A percentile compares a stretch with the other conserved stretches of the same genome.
phyloP scores from a whole-genome alignment of 108 stramenopile genomes.

The Cyclotella kingstonii region DNA sequence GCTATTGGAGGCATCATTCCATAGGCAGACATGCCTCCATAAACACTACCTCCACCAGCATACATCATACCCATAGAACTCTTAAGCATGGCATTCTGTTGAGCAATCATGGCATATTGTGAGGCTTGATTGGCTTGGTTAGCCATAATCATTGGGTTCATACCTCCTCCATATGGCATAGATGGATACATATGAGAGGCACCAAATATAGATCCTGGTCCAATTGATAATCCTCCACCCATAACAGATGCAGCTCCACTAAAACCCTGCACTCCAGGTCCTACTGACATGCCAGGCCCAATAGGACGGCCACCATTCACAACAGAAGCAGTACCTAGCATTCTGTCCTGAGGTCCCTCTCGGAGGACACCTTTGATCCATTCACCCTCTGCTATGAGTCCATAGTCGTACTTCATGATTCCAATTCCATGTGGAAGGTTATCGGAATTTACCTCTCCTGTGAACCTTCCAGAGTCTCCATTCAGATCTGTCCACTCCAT shows the following conservation, averaged over 20 bases:
- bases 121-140: not conserved
- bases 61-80: constrained; percentile 10
- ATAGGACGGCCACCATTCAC: constrained; percentile 7
- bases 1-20: constrained; percentile 1
- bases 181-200: constrained; percentile 2
- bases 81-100: constrained; percentile 32
- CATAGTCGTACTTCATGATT: constrained; percentile 62
- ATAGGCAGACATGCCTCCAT: constrained; percentile 18
- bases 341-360: constrained; percentile 46
- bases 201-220: constrained; percentile 7
- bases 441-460: constrained; percentile 23
- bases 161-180: constrained; percentile 10
- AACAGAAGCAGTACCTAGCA: constrained; percentile 35
- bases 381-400: constrained; percentile 57
- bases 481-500: constrained; percentile 41
- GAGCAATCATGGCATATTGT: constrained; percentile 21
- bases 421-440: constrained; percentile 56
- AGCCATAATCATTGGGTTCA: constrained; percentile 19
- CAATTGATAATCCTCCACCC: constrained; percentile 13
- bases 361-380: constrained; percentile 52
- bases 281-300: constrained; percentile 4
- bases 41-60: constrained; percentile 17
- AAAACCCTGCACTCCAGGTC: not conserved
- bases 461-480: constrained; percentile 33
- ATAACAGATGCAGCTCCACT: constrained; percentile 17